These are phyloP conservation scores for Cucumis cinereus DNA, from an alignment of 306 rosid genomes.

Conservation along the genomic window DNA sequence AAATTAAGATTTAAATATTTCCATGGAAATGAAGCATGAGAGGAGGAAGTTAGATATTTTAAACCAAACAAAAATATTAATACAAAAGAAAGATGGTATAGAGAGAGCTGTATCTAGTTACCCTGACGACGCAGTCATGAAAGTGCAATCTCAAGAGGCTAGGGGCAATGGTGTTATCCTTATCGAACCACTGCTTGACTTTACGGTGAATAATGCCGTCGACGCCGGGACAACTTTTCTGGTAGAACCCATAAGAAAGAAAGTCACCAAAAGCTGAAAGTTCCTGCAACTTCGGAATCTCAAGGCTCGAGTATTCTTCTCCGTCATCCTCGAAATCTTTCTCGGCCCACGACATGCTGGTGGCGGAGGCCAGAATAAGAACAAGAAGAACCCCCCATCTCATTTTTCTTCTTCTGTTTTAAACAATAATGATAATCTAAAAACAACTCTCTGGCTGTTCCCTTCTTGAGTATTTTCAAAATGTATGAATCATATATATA, in stretches of 20 bases:
- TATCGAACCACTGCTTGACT: conserved; percentile 32
- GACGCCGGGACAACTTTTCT: conserved; percentile 42
- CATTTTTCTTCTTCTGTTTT: not conserved
- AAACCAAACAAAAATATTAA: not conserved
- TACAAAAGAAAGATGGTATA: not conserved
- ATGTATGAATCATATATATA: not conserved
- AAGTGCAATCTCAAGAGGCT: conserved; percentile 66
- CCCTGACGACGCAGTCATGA: conserved; percentile 77
- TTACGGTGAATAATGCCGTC: conserved; percentile 45
- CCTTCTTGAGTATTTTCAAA: not conserved
- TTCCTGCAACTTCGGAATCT: conserved; percentile 26
- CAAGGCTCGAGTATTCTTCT: conserved; percentile 14
- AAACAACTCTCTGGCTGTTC: not conserved
- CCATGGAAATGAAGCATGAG: no score
- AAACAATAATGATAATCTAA: not conserved
- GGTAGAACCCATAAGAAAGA: conserved; percentile 40
- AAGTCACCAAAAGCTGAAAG: conserved; percentile 22
- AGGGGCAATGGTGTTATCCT: conserved; percentile 50
- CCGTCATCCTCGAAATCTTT: not conserved
- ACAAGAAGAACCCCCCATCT: conserved; percentile 4
- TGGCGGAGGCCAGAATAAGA: conserved; percentile 18
- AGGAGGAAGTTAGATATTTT: no score
- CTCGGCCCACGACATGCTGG: not conserved
- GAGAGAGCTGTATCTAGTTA: not conserved
- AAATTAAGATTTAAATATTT: no score